Evolutionary conservation across 345 rosid genomes (phyloP).

Genomic region (Populus pruinosa): DNA sequence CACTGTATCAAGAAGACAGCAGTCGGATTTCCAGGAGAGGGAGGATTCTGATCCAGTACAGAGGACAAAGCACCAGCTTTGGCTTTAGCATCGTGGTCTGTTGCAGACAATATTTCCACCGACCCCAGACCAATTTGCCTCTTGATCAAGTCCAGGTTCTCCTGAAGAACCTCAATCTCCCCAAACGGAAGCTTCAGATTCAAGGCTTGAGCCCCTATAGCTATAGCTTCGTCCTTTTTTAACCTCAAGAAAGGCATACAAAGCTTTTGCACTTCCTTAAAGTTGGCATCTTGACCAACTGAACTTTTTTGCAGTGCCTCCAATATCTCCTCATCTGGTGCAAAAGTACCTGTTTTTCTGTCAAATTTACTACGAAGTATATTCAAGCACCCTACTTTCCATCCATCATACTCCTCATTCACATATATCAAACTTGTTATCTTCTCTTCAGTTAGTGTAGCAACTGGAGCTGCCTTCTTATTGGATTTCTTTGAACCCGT

Average conservation of each 20-base stretch:
- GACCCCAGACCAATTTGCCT: slow-evolving; percentile 70
- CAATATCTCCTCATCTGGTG: slow-evolving; percentile 63
- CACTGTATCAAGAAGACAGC: slow-evolving; percentile 62
- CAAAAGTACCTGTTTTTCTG: slow-evolving; percentile 38
- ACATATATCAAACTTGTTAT: slow-evolving; percentile 65
- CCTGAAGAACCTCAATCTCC: slow-evolving; percentile 71
- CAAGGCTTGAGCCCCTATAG: slow-evolving; percentile 67
- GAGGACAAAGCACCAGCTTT: slow-evolving; percentile 57
- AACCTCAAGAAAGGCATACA: slow-evolving; percentile 92
- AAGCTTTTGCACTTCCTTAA: slow-evolving; percentile 59
- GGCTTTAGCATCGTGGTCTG: slow-evolving; percentile 39
- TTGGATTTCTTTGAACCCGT: slow-evolving; percentile 64
- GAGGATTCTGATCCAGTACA: slow-evolving; percentile 59
- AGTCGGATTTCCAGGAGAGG: slow-evolving; percentile 81
- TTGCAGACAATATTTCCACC: slow-evolving; percentile 50
- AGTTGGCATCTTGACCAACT: slow-evolving; percentile 54
- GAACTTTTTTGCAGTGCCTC: slow-evolving; percentile 51
- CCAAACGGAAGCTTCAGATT: slow-evolving; percentile 81
- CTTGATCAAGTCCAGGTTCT: slow-evolving; percentile 75
- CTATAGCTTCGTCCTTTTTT: slow-evolving; percentile 71
- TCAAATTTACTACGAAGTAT: slow-evolving; percentile 65
- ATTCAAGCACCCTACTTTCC: slow-evolving; percentile 80
- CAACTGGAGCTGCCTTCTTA: slow-evolving; percentile 60
- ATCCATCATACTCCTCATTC: slow-evolving; percentile 74
- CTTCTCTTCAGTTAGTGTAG: slow-evolving; percentile 43